These are phyloP conservation scores for Podospora sp. DNA, from an alignment of 495 filamentous ascomycete species.

Conservation along the genomic window DNA sequence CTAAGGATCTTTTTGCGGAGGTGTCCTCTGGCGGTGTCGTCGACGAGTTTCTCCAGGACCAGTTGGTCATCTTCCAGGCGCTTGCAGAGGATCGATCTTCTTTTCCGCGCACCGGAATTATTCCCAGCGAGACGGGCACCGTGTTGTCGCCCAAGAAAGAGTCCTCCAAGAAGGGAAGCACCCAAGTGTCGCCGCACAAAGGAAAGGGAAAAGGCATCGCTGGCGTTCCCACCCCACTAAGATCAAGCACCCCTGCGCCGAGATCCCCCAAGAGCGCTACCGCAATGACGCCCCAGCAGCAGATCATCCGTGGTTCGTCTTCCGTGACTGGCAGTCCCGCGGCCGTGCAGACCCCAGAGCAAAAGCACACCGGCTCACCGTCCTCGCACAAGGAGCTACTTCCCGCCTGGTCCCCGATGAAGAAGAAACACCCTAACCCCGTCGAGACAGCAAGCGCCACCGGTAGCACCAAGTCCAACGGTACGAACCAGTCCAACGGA, in stretches of 20 bases:
- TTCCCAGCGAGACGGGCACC: neutral
- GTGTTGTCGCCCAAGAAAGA: neutral
- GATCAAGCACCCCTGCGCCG: neutral
- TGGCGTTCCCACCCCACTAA: neutral
- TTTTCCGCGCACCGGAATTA: slow-evolving; percentile 31
- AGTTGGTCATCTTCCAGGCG: slow-evolving; percentile 80
- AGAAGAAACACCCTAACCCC: neutral
- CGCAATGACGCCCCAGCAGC: neutral
- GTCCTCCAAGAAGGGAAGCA: neutral
- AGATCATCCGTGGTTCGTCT: neutral
- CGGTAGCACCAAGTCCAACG: neutral
- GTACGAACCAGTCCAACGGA: neutral
- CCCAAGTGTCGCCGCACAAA: neutral
- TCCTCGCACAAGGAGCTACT: too few relatives aligned
- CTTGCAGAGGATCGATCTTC: slow-evolving; percentile 60
- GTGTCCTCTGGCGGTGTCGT: slow-evolving; percentile 57
- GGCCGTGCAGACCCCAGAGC: too few relatives aligned
- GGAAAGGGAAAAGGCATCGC: neutral
- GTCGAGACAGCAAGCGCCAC: neutral
- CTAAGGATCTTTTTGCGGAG: slow-evolving; percentile 62
- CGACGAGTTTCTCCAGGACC: slow-evolving; percentile 76
- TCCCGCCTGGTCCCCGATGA: neutral
- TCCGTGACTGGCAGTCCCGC: neutral
- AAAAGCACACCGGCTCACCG: too few relatives aligned
- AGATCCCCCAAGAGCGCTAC: too few relatives aligned